Percentiles rank a stretch among this genome's conserved stretches.
Conservation (phyloP, 2,329 filamentous ascomycete genomes). For the Lachnellula suecica region DNA sequence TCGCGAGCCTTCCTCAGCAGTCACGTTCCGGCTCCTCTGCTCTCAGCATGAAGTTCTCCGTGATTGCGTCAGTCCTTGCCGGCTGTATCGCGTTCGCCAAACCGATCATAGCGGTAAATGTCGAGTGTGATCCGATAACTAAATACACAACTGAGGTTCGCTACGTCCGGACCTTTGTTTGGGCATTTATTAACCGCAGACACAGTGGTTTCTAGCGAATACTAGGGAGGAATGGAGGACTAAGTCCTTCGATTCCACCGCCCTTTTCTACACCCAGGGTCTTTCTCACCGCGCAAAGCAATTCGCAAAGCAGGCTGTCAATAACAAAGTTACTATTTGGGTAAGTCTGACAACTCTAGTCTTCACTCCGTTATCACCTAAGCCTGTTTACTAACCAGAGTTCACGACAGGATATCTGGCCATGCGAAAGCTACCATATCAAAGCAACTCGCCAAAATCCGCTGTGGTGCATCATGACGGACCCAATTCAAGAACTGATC, state of each 20-base stretch:
- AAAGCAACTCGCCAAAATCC: constrained; percentile 1
- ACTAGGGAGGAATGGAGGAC: constrained; percentile 6
- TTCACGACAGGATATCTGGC: constrained; percentile 7
- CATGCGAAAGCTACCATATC: constrained; percentile 9
- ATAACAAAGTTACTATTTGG: constrained; percentile 10
- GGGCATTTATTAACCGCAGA: not conserved
- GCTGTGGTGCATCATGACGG: constrained; percentile 8
- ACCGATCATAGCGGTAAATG: not conserved
- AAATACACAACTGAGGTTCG: constrained; percentile 1
- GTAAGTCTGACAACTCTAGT: not conserved
- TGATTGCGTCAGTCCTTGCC: not conserved
- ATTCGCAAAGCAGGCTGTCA: constrained; percentile 1
- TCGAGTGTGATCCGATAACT: constrained; percentile 1
- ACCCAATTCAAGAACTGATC: not conserved
- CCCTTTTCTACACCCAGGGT: constrained; percentile 7
- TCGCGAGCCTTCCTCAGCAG: too few species aligned
- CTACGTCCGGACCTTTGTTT: not conserved
- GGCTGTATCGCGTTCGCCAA: not conserved
- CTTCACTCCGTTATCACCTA: not conserved
- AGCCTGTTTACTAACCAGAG: not conserved
- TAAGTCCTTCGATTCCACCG: constrained; percentile 2
- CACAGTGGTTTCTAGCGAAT: constrained; percentile 8
- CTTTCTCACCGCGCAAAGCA: constrained; percentile 3
- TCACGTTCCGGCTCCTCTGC: too few species aligned
- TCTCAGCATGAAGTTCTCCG: not conserved